Evolutionary conservation across 1,284 basidiomycete species (phyloP), one percentile per base, ranked within the genome.

Genomic region (Rugiboletus extremiorientalis): DNA sequence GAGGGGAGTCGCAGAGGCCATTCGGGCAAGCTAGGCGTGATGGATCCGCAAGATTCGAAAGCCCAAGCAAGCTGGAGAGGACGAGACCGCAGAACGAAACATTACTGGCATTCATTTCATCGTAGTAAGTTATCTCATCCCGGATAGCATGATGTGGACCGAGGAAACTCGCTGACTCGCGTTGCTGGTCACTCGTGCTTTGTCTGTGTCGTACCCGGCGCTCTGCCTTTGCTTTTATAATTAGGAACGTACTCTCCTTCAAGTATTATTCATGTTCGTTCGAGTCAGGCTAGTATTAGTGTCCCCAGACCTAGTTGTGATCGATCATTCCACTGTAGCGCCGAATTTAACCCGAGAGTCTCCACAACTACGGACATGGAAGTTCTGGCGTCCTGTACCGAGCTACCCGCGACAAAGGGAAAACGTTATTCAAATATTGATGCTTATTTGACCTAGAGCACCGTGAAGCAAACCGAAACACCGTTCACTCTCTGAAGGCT

Each of bases 1-100:
- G 42, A n/a, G 64, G 59, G 16, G 50, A 36, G 15, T 58, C 51
- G 23, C 61, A 63, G n/a, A 61, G 49, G 50, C 38, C 47, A 18
- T 53, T 54, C 9, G 50, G 31, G 28, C 60, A 63, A 11, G 60
- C 55, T 15, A 54, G 30, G 18, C 60, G 62, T 22, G 1, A 7
- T 2, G 63, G 60, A n/a, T 40, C 46, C 16, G 55, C 54, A 25
- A 12, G 37, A 11, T 31, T 46, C 28, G 61, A 60, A 18, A 61
- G 31, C 18, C 44, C 60, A 28, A 61, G 56, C 33, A 61, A 50
- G 51, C 22, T 54, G n/a, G 44, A 50, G 41, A 59, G 31, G 23
- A 52, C 7, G 27, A 51, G 15, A 52, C 27, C 25, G 41, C 44
- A 23, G 57, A 49, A 27, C 18, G 45, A 38, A 36, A 43, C 60